These are phyloP conservation scores for Ceratocystis cacaofunesta DNA, from an alignment of 2,329 filamentous ascomycete genomes.

Conservation along the genomic window DNA sequence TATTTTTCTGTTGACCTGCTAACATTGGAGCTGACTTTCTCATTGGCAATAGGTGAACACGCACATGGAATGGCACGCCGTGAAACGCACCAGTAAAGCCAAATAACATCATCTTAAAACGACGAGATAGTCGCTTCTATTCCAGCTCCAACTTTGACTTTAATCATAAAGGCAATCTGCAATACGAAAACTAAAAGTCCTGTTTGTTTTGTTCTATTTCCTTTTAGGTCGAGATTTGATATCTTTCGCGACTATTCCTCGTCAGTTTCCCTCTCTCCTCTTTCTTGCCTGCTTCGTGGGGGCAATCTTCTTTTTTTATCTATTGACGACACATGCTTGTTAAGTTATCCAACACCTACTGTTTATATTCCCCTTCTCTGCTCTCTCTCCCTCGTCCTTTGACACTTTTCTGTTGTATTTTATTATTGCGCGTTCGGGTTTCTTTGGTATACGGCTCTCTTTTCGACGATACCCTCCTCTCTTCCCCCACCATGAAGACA, in stretches of 20 bases:
- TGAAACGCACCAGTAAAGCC: not conserved
- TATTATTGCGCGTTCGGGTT: not conserved
- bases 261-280: conserved; percentile 6
- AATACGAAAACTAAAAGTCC: no score
- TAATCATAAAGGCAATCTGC: no score
- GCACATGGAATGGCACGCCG: not conserved
- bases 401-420: not conserved
- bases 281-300: not conserved
- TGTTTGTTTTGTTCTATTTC: no score
- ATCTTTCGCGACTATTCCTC: not conserved
- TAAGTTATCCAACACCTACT: not conserved
- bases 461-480: not conserved
- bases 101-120: not conserved
- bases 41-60: not conserved
- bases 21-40: not conserved
- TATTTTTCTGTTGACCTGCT: not conserved
- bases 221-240: no score
- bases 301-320: not conserved
- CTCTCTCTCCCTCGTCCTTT: not conserved
- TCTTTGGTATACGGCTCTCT: not conserved
- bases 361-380: not conserved
- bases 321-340: not conserved
- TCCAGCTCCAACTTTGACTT: no score
- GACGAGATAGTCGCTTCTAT: no score
- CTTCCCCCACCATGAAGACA: not conserved